These are phyloP conservation scores for Erigeron canadensis DNA, from an alignment of 129 eudicot genomes.

Conservation along the genomic window DNA sequence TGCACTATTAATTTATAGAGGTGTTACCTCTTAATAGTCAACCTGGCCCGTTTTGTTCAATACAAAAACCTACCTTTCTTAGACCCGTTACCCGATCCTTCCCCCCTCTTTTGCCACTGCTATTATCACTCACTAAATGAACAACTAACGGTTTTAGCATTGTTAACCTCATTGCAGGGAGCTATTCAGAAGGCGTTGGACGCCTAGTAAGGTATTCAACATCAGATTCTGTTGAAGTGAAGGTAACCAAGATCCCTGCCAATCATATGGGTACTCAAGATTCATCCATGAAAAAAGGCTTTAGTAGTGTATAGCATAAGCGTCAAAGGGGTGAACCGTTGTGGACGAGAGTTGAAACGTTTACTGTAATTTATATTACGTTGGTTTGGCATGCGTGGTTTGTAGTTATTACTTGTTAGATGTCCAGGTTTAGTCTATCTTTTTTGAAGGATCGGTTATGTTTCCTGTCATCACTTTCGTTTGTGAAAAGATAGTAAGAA, in stretches of 20 bases:
- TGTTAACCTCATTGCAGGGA: conserved; percentile 40
- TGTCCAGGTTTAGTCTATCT: conserved; percentile 11
- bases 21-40: neutral
- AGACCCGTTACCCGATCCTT: neutral
- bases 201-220: conserved; percentile 11
- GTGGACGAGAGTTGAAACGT: neutral
- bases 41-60: neutral
- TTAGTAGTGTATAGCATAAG: conserved; percentile 3
- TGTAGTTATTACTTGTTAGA: neutral
- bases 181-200: conserved; percentile 65
- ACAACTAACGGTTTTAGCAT: neutral
- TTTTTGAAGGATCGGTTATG: conserved; percentile 13
- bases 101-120: neutral
- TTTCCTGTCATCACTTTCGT: neutral
- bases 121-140: neutral
- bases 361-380: conserved; percentile 5
- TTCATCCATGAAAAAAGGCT: neutral
- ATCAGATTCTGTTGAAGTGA: neutral
- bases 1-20: too few species aligned
- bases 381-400: conserved; percentile 19
- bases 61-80: neutral
- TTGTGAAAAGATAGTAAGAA: neutral
- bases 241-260: conserved; percentile 8
- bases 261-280: conserved; percentile 3
- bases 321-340: neutral